phyloP scores from a whole-genome alignment of 1,284 basidiomycete species.

The Irpex sp. region DNA sequence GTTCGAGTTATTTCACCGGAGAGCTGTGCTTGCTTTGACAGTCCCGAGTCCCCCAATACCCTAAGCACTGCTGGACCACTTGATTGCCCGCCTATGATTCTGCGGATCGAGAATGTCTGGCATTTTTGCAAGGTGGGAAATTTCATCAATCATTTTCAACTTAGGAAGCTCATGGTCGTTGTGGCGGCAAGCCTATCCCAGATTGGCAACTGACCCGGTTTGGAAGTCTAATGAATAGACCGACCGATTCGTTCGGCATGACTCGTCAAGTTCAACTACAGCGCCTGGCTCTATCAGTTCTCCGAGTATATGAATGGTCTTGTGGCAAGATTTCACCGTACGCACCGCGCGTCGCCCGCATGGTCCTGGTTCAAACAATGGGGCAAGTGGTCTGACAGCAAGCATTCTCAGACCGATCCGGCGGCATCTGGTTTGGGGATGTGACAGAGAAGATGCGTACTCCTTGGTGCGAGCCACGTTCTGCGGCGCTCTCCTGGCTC shows the following conservation, averaged over 20 bases:
- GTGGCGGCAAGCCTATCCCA: conserved; percentile 5
- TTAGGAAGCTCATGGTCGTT: not conserved
- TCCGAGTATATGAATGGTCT: not conserved
- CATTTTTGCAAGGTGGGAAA: not conserved
- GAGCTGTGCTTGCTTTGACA: too few relatives aligned
- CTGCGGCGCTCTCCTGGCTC: not conserved
- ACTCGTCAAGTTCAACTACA: not conserved
- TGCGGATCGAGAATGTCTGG: not conserved
- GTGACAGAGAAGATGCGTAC: not conserved
- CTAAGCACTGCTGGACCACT: not conserved
- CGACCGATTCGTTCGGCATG: not conserved
- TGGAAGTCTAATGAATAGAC: not conserved
- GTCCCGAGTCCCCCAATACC: not conserved
- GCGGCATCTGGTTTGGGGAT: not conserved
- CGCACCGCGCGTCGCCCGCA: not conserved
- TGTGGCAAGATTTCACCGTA: too few relatives aligned
- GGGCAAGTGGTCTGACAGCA: too few relatives aligned
- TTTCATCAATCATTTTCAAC: not conserved
- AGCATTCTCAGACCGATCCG: not conserved
- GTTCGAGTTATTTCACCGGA: too few relatives aligned
- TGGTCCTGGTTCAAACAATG: not conserved
- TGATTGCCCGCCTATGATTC: not conserved
- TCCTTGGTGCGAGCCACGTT: not conserved
- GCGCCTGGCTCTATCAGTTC: not conserved
- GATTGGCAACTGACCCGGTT: conserved; percentile 4